phyloP scores from a whole-genome alignment of 495 filamentous ascomycete genomes.

The Xylaria sp. region DNA sequence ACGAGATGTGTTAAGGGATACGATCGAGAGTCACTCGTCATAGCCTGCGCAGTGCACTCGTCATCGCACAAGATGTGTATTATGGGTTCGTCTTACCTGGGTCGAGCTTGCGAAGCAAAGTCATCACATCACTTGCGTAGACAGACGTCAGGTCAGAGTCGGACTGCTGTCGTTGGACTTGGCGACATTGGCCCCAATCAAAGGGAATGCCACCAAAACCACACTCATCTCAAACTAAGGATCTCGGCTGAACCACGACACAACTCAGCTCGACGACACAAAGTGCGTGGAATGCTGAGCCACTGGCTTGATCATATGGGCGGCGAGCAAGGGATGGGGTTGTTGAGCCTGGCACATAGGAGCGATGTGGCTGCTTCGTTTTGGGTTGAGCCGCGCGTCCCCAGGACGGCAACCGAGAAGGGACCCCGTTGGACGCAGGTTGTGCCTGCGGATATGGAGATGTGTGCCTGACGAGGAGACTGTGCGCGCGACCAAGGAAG shows the following conservation, averaged over 20 bases:
- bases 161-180: background rate
- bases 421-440: background rate
- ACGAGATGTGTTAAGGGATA: background rate
- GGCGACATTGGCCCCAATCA: slow-evolving; percentile 1
- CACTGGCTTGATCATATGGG: slow-evolving; percentile 5
- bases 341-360: slow-evolving; percentile 6
- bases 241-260: background rate
- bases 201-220: background rate
- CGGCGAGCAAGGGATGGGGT: slow-evolving; percentile 19
- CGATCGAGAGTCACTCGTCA: background rate
- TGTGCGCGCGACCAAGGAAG: slow-evolving; percentile 11
- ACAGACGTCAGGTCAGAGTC: slow-evolving; percentile 9
- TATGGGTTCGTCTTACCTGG: background rate
- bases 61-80: slow-evolving; percentile 13
- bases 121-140: background rate
- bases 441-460: slow-evolving; percentile 1
- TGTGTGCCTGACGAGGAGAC: slow-evolving; percentile 1
- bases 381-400: slow-evolving; percentile 26
- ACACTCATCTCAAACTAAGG: background rate
- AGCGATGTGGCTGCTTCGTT: background rate
- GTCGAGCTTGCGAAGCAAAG: slow-evolving; percentile 6
- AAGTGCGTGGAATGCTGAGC: background rate
- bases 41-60: slow-evolving; percentile 16
- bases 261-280: background rate
- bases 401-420: too few species aligned